Conservation (phyloP, 352 stramenopile species). For the Pythium plurisporium region DNA sequence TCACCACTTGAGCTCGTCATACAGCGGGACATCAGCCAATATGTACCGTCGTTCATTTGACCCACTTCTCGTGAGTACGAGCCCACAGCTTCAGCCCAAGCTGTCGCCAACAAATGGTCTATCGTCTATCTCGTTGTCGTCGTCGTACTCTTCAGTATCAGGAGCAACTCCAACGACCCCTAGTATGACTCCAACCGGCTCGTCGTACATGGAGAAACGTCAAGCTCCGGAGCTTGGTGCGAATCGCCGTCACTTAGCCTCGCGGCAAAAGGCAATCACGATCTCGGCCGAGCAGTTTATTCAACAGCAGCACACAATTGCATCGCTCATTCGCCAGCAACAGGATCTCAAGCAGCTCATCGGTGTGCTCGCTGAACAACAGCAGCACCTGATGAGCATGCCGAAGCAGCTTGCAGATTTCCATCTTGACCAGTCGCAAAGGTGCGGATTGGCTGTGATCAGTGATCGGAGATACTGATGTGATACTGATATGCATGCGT, state of each 20-base stretch:
- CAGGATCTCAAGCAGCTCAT: constrained; percentile 84
- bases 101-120: background rate
- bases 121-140: constrained; percentile 4
- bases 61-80: constrained; percentile 2
- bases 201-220: constrained; percentile 5
- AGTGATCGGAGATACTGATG: no score
- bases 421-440: constrained; percentile 43
- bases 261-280: constrained; percentile 51
- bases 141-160: constrained; percentile 14
- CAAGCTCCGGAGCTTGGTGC: constrained; percentile 10
- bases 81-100: background rate
- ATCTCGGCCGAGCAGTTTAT: constrained; percentile 71
- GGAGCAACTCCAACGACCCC: background rate
- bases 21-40: background rate
- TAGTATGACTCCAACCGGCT: background rate
- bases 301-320: constrained; percentile 81
- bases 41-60: background rate
- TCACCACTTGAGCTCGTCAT: constrained; percentile 7
- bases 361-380: constrained; percentile 65
- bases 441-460: constrained; percentile 28
- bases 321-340: constrained; percentile 73
- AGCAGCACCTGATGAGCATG: constrained; percentile 70
- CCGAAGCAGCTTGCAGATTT: constrained; percentile 64
- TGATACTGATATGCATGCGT: background rate
- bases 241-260: constrained; percentile 20